Percentiles rank a stretch among this genome's conserved stretches.
phyloP scores from a whole-genome alignment of 768 basidiomycete species.

The Mrakia gelida region DNA sequence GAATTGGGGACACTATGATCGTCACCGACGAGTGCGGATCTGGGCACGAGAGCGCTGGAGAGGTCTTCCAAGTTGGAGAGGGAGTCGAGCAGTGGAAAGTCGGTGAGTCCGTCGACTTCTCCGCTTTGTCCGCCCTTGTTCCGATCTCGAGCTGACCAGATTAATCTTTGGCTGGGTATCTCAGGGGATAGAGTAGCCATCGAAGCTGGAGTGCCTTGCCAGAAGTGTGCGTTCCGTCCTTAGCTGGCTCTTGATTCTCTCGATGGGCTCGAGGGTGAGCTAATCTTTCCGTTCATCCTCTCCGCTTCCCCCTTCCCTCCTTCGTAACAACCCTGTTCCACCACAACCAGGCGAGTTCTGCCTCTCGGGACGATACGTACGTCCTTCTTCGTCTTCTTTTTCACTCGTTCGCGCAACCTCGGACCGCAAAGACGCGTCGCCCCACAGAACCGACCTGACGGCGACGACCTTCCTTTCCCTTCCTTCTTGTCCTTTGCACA shows the following conservation, averaged over 20 bases:
- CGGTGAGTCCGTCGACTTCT: background rate
- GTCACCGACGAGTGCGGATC: slow-evolving; percentile 28
- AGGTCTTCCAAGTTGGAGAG: slow-evolving; percentile 22
- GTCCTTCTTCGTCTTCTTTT: slow-evolving; percentile 45
- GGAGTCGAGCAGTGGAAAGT: slow-evolving; percentile 14
- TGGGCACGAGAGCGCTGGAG: slow-evolving; percentile 29
- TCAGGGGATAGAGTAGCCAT: slow-evolving; percentile 33
- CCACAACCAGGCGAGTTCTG: background rate
- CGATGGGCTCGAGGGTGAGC: background rate
- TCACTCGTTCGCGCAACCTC: slow-evolving; percentile 13
- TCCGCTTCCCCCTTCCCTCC: too few relatives aligned
- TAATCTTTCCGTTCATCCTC: background rate
- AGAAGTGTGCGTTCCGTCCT: slow-evolving; percentile 43
- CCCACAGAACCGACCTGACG: too few relatives aligned
- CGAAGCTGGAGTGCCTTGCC: slow-evolving; percentile 43
- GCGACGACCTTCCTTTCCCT: too few relatives aligned
- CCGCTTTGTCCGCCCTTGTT: background rate
- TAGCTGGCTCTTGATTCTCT: background rate
- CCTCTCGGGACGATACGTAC: slow-evolving; percentile 46
- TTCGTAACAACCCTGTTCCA: background rate
- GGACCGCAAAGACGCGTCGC: background rate
- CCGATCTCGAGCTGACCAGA: background rate
- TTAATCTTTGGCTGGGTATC: slow-evolving; percentile 3
- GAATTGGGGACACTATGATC: slow-evolving; percentile 22
- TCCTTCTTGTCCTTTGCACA: background rate